A percentile compares a stretch with the other conserved stretches of the same genome.
phyloP scores from a whole-genome alignment of 805 yeast genomes.

The Metschnikowia santaceciliae region DNA sequence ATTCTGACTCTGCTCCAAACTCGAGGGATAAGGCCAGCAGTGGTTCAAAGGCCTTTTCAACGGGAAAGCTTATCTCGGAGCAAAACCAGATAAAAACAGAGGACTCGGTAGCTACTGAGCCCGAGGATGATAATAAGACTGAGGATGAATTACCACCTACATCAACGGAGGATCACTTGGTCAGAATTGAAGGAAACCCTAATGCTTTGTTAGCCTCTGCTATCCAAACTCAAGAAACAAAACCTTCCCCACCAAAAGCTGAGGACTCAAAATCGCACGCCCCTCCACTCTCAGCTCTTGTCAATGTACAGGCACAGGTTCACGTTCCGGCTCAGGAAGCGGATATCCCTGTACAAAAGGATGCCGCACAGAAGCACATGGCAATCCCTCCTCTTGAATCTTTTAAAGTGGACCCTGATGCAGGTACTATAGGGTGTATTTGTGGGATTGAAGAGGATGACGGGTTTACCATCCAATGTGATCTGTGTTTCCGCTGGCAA shows the following conservation, averaged over 20 bases:
- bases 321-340: not conserved
- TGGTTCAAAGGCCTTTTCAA: not conserved
- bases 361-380: not conserved
- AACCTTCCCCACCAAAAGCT: not conserved
- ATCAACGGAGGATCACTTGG: slow-evolving; percentile 4
- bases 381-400: slow-evolving; percentile 33
- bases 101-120: slow-evolving; percentile 16
- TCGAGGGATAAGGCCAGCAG: not conserved
- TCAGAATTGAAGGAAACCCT: not conserved
- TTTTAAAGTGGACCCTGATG: slow-evolving; percentile 71
- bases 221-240: not conserved
- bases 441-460: slow-evolving; percentile 87
- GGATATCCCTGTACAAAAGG: not conserved
- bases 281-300: not conserved
- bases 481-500: slow-evolving; percentile 89
- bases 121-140: slow-evolving; percentile 24
- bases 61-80: not conserved
- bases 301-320: not conserved
- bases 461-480: slow-evolving; percentile 94
- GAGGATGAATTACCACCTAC: slow-evolving; percentile 22
- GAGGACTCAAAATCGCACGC: not conserved
- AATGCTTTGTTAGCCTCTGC: not conserved
- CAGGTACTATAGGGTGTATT: slow-evolving; percentile 84
- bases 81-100: not conserved
- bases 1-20: not conserved